phyloP scores from a whole-genome alignment of 2,329 filamentous ascomycete species.

The Scedosporium dehoogii region DNA sequence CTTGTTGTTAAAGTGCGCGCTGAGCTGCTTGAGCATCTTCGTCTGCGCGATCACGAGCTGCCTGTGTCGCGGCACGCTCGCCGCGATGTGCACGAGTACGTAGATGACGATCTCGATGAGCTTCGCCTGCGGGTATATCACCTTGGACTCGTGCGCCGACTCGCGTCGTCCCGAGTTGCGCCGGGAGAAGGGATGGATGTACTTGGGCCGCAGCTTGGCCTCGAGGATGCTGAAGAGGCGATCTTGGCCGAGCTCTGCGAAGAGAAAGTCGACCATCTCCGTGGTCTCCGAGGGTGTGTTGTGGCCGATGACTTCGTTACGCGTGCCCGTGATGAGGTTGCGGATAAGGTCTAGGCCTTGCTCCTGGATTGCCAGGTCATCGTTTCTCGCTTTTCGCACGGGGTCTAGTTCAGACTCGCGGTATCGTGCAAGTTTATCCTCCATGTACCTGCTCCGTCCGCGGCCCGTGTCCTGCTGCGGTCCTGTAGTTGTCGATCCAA shows the following conservation, averaged over 20 bases:
- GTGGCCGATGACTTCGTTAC: neutral
- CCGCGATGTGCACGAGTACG: conserved; percentile 81
- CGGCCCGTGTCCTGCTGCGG: conserved; percentile 8
- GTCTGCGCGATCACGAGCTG: conserved; percentile 69
- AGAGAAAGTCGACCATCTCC: conserved; percentile 77
- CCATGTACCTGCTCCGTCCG: conserved; percentile 36
- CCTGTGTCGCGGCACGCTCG: conserved; percentile 67
- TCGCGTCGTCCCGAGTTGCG: conserved; percentile 29
- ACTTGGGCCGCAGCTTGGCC: conserved; percentile 60
- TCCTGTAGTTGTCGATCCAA: conserved; percentile 9
- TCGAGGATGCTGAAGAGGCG: conserved; percentile 73
- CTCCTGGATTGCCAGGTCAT: conserved; percentile 80
- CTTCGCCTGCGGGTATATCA: conserved; percentile 51
- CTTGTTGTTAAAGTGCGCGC: conserved; percentile 63
- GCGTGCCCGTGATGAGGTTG: conserved; percentile 56
- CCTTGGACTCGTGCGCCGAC: conserved; percentile 29
- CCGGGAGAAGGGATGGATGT: conserved; percentile 42
- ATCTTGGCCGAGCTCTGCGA: conserved; percentile 65
- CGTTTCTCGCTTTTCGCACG: conserved; percentile 56
- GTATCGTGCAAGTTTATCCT: conserved; percentile 37
- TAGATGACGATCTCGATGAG: conserved; percentile 71
- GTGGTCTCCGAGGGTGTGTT: conserved; percentile 43
- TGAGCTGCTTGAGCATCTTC: conserved; percentile 61
- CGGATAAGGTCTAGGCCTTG: conserved; percentile 83
- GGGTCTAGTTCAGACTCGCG: conserved; percentile 61